Evolutionary conservation across 352 stramenopile species (phyloP).

Genomic region (Globisporangium splendens): DNA sequence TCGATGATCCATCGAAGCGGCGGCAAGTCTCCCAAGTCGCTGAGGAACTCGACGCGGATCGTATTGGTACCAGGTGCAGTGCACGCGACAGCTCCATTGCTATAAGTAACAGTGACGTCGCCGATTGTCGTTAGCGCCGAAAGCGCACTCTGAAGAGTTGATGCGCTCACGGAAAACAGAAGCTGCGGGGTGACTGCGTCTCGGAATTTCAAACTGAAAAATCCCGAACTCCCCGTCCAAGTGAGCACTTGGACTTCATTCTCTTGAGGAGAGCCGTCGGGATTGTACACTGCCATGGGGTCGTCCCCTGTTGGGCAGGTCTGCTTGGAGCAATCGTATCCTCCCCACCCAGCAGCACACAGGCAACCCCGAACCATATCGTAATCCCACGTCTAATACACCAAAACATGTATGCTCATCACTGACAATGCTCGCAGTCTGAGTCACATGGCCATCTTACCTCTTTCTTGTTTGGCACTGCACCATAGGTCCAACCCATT

Average conservation of each 20-base stretch:
- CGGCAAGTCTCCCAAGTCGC: slow-evolving; percentile 61
- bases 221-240: slow-evolving; percentile 55
- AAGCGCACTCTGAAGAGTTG: slow-evolving; percentile 29
- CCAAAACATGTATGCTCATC: too few relatives aligned
- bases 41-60: slow-evolving; percentile 65
- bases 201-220: slow-evolving; percentile 72
- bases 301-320: slow-evolving; percentile 90
- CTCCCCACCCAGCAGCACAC: slow-evolving; percentile 85
- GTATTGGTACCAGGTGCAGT: slow-evolving; percentile 41
- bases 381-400: slow-evolving; percentile 78
- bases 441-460: not conserved
- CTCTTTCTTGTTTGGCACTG: slow-evolving; percentile 76
- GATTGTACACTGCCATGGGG: slow-evolving; percentile 54
- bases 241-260: slow-evolving; percentile 81
- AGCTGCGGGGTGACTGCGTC: slow-evolving; percentile 58
- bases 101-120: slow-evolving; percentile 48
- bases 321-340: slow-evolving; percentile 85
- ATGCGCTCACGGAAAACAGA: slow-evolving; percentile 30
- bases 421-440: too few relatives aligned
- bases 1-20: slow-evolving; percentile 63
- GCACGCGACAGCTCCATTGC: slow-evolving; percentile 30
- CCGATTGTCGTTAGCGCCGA: slow-evolving; percentile 43
- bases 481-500: slow-evolving; percentile 54
- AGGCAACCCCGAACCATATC: slow-evolving; percentile 83
- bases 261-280: slow-evolving; percentile 36